Conservation (phyloP, 306 rosid genomes). For the Crataegus laevigata region DNA sequence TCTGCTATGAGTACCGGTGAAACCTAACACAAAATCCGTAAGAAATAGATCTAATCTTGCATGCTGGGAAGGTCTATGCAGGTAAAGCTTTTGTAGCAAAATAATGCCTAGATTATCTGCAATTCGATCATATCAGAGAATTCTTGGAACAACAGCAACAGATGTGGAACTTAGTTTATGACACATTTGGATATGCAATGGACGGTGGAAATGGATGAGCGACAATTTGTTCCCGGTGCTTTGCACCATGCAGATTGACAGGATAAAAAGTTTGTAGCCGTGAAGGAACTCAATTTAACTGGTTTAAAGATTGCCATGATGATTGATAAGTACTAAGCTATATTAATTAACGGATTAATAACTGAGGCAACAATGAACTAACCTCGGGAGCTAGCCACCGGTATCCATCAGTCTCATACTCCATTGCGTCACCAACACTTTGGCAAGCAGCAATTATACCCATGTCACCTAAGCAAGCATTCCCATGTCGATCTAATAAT, state of each 20-base stretch:
- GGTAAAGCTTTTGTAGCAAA: not conserved
- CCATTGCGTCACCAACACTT: slow-evolving; percentile 71
- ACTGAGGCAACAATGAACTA: slow-evolving; percentile 26
- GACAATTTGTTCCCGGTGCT: not conserved
- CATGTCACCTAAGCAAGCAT: slow-evolving; percentile 87
- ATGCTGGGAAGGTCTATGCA: not conserved
- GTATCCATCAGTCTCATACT: slow-evolving; percentile 94
- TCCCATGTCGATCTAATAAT: slow-evolving; percentile 75
- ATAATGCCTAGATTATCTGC: not conserved
- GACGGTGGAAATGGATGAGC: not conserved
- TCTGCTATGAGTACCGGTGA: slow-evolving; percentile 14
- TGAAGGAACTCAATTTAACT: not conserved
- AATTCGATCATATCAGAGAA: not conserved
- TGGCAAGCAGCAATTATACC: slow-evolving; percentile 85
- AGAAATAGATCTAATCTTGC: not conserved
- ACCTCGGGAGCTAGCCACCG: slow-evolving; percentile 99
- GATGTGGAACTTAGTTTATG: not conserved
- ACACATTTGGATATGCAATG: not conserved
- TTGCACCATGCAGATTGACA: not conserved
- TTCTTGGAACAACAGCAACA: not conserved
- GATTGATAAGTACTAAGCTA: not conserved
- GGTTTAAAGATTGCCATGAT: not conserved
- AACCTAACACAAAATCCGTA: slow-evolving; percentile 12
- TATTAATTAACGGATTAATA: slow-evolving; percentile 13
- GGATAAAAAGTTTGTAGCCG: not conserved